Conservation (phyloP, 768 basidiomycete genomes). For the Suillus variegatus region DNA sequence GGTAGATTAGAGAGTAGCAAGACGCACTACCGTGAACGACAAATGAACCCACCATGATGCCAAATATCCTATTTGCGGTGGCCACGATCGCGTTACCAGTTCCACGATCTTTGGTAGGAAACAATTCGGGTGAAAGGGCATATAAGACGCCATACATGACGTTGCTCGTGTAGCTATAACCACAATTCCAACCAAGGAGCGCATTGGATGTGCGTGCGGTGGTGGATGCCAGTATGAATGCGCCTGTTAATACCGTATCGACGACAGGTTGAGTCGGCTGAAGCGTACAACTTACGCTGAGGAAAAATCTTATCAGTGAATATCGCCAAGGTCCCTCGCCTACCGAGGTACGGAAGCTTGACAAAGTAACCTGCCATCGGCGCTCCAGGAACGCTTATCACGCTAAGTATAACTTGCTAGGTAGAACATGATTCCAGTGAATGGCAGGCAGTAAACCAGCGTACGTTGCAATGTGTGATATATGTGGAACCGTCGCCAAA, state of each 20-base stretch:
- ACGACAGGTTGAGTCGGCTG: neutral
- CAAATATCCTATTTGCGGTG: constrained; percentile 55
- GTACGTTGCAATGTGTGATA: constrained; percentile 73
- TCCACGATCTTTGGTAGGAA: constrained; percentile 55
- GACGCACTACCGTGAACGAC: constrained; percentile 8
- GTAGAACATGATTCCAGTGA: constrained; percentile 12
- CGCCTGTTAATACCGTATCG: constrained; percentile 51
- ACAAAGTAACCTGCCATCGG: constrained; percentile 55
- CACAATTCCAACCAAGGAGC: constrained; percentile 61
- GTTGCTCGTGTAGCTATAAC: constrained; percentile 56
- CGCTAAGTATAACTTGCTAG: constrained; percentile 57
- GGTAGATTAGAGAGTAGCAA: neutral
- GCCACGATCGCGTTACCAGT: constrained; percentile 58
- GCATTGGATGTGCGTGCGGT: constrained; percentile 53
- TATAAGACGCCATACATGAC: constrained; percentile 56
- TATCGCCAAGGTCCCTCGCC: constrained; percentile 53
- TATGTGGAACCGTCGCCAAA: constrained; percentile 71
- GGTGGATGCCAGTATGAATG: constrained; percentile 59
- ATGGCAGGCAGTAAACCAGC: neutral
- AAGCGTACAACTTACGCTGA: neutral
- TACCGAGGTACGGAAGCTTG: constrained; percentile 50
- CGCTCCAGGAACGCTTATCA: constrained; percentile 59
- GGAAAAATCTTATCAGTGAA: constrained; percentile 44
- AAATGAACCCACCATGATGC: constrained; percentile 50
- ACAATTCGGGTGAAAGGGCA: constrained; percentile 48